Base-by-base conservation (phyloP, 2,329 filamentous ascomycete species). In the Xylariaceae sp. region DNA sequence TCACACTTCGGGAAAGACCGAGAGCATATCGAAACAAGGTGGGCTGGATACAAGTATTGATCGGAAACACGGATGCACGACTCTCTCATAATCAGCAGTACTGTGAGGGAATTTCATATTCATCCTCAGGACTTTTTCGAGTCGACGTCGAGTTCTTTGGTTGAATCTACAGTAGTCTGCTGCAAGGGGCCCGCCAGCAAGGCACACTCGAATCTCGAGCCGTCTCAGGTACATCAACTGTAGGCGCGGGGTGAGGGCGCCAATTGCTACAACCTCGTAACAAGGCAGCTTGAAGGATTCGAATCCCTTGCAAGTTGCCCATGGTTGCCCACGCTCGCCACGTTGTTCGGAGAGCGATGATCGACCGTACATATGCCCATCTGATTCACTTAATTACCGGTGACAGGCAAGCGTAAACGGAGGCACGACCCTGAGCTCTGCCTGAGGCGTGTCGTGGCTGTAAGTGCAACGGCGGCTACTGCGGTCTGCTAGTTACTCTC, bases 341-440 rank as follows among this genome's bases (percentile, higher is more conserved):
- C 55, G 52, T 57, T 51, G 46, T 55, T 44, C 55, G 52, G 55
- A 51, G 42, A 55, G 45, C 55, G 52, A 55, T 54, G 55, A 57
- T 57, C 55, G 45, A 57, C 55, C 12, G 42, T 50, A 54, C 55
- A 50, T 45, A 43, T 39, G 46, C 42, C 45, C 48, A 45, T 19
- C 48, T 45, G 50, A 47, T 45, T 41, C 36, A 31, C 42, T 54
- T 56, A 54, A 56, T 56, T 54, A 56, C 54, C 51, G 51, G 45
- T 45, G 38, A 56, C 44, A 36, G 47, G 31, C 33, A 44, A 45
- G 34, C 44, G 36, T 50, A 34, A 42, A 39, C 39, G 36, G 38
- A 33, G 28, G 16, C 31, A 42, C 16, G 40, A 34, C 14, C 31
- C 31, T n/a, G 42, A 31, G 17, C 31, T 48, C 39, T 45, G 42